Conservation (phyloP, 257 asterid genomes). For the Linderniella brevidens region DNA sequence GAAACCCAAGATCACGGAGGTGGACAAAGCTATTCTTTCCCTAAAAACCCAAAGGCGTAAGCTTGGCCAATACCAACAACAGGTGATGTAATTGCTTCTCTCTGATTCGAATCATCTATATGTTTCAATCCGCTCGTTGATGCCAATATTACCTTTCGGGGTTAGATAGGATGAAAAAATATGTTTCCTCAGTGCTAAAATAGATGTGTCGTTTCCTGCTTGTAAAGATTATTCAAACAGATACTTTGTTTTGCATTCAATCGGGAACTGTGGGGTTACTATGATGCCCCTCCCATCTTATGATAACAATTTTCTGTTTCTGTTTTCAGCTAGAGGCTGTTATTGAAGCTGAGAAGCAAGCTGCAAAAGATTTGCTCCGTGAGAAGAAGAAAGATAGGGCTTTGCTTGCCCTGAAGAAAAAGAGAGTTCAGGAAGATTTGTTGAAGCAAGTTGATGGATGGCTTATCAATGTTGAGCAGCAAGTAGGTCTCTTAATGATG, state of each 20-base stretch:
- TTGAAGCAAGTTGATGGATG: slow-evolving; percentile 11
- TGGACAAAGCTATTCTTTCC: slow-evolving; percentile 82
- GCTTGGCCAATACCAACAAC: slow-evolving; percentile 87
- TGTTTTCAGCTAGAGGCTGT: slow-evolving; percentile 9
- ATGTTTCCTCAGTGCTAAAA: no score
- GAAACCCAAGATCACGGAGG: slow-evolving; percentile 89
- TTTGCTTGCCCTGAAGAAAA: slow-evolving; percentile 9
- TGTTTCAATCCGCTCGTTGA: no score
- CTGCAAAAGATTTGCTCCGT: slow-evolving; percentile 9
- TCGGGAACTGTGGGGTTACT: no score
- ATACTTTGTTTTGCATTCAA: no score
- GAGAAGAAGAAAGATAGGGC: slow-evolving; percentile 10
- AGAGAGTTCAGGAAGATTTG: slow-evolving; percentile 8
- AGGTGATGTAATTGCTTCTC: slow-evolving; percentile 25
- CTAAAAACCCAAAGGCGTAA: slow-evolving; percentile 95
- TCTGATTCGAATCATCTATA: background rate
- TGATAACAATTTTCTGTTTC: background rate
- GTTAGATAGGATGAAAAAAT: no score
- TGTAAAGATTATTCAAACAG: no score
- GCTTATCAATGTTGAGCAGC: slow-evolving; percentile 11
- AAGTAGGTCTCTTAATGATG: background rate
- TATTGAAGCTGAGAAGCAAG: slow-evolving; percentile 11
- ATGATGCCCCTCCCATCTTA: no score
- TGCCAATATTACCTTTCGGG: no score
- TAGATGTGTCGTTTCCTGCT: no score